These are phyloP conservation scores for Lunasporangiospora selenospora DNA, from an alignment of 192 early-diverging fungal genomes.

Conservation along the genomic window DNA sequence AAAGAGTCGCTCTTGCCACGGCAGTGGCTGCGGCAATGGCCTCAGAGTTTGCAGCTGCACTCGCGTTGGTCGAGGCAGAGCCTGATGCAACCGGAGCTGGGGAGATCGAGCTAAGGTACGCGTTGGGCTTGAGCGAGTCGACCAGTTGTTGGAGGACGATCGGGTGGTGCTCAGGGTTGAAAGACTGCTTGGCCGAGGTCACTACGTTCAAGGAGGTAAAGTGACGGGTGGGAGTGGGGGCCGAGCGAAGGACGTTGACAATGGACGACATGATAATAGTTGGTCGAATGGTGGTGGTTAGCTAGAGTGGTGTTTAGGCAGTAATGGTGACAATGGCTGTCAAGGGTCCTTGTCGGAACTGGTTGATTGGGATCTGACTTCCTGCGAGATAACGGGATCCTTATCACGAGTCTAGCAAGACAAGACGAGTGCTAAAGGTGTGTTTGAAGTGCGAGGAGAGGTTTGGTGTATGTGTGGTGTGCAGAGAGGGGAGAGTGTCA, in stretches of 20 bases:
- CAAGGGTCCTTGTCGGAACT: neutral
- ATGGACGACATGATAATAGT: constrained; percentile 52
- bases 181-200: constrained; percentile 2
- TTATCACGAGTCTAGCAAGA: no score
- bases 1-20: constrained; percentile 16
- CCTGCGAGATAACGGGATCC: no score
- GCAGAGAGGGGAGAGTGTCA: neutral
- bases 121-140: constrained; percentile 30
- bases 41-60: neutral
- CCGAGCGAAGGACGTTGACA: constrained; percentile 40
- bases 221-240: constrained; percentile 39
- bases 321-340: neutral
- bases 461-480: constrained; percentile 1
- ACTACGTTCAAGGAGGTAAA: constrained; percentile 37
- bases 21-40: neutral
- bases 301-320: neutral
- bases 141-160: constrained; percentile 44
- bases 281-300: neutral
- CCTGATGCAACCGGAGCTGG: no score
- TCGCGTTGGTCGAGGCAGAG: neutral
- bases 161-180: constrained; percentile 46
- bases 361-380: no score
- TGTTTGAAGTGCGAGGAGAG: neutral
- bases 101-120: constrained; percentile 3
- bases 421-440: no score